phyloP scores from a whole-genome alignment of 495 filamentous ascomycete genomes.

The Podospora pseudocomata region DNA sequence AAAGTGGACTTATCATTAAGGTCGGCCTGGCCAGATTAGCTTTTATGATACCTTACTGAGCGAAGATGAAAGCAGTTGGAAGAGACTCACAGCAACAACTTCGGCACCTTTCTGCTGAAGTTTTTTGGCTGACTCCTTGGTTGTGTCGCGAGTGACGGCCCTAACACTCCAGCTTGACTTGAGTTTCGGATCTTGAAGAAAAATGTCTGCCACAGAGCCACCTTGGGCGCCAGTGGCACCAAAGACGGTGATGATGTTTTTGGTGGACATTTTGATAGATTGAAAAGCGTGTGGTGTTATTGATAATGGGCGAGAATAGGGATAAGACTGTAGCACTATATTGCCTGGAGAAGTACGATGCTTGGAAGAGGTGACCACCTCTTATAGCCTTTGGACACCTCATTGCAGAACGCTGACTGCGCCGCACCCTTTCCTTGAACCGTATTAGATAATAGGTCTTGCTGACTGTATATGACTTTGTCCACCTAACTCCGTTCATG shows the following conservation, averaged over 20 bases:
- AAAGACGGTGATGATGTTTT: constrained; percentile 53
- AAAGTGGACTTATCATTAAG: constrained; percentile 41
- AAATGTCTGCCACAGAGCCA: constrained; percentile 51
- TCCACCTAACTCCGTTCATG: neutral
- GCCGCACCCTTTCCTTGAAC: neutral
- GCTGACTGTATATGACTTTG: neutral
- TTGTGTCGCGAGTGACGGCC: constrained; percentile 56
- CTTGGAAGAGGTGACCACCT: neutral
- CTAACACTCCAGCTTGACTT: constrained; percentile 32
- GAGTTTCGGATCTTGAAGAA: constrained; percentile 47
- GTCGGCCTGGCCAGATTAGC: constrained; percentile 34
- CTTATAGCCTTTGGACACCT: neutral
- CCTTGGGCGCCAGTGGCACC: constrained; percentile 63
- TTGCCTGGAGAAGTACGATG: neutral
- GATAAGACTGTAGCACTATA: neutral
- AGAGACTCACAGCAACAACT: constrained; percentile 30
- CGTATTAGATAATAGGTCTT: neutral
- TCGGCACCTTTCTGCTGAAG: constrained; percentile 44
- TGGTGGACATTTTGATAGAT: constrained; percentile 8
- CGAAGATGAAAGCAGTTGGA: neutral
- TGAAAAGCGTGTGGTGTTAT: neutral
- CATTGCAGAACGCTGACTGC: neutral
- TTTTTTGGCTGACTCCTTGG: constrained; percentile 41
- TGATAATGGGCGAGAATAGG: neutral
- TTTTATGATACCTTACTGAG: constrained; percentile 9